Conservation (phyloP, 495 filamentous ascomycete species). For the Neurospora sublineolata region DNA sequence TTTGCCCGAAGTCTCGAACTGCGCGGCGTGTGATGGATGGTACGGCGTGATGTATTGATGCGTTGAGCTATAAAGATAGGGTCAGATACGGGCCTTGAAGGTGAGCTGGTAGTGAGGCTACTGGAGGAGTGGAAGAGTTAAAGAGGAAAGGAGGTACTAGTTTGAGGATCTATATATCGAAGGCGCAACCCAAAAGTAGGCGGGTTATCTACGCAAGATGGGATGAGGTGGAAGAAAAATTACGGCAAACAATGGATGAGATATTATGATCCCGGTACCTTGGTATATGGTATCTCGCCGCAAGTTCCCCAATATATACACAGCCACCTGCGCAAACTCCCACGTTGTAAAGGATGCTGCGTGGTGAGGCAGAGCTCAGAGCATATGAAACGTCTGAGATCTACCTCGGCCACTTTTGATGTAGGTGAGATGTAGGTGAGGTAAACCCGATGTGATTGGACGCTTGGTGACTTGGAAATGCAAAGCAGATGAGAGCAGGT, state of each 20-base stretch:
- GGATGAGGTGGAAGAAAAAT: neutral
- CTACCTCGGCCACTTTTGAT: neutral
- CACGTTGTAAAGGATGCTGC: neutral
- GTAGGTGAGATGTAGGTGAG: neutral
- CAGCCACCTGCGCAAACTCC: neutral
- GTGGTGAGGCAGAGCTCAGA: neutral
- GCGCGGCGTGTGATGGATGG: slow-evolving; percentile 28
- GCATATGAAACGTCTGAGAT: neutral
- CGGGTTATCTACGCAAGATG: neutral
- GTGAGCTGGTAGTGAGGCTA: neutral
- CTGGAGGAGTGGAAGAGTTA: neutral
- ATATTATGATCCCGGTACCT: neutral
- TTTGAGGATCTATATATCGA: neutral
- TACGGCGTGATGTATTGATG: slow-evolving; percentile 31
- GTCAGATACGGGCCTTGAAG: neutral
- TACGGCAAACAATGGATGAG: neutral
- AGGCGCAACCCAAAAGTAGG: neutral
- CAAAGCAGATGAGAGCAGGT: neutral
- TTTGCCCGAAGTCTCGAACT: slow-evolving; percentile 32
- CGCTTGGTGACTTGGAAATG: neutral
- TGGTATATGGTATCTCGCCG: neutral
- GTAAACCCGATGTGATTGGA: neutral
- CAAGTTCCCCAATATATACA: neutral
- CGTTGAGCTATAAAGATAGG: slow-evolving; percentile 28
- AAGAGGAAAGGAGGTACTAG: neutral